These are phyloP conservation scores for Chaetomium strumarium DNA, from an alignment of 2,329 filamentous ascomycete genomes.

Conservation along the genomic window DNA sequence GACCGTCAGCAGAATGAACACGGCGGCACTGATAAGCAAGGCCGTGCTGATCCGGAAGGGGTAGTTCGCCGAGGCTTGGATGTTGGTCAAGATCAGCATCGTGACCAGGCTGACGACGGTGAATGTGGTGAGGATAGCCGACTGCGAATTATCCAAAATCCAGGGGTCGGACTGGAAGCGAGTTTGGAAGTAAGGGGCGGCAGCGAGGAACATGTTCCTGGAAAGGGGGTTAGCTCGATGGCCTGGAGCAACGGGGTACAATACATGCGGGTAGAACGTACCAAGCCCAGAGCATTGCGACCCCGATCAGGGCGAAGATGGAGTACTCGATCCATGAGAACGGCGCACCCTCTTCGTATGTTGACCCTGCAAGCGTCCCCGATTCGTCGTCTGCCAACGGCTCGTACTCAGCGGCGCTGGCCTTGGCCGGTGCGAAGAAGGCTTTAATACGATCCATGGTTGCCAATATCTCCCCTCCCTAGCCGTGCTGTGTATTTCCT, in stretches of 20 bases:
- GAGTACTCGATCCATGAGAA: conserved; percentile 86
- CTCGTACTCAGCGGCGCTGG: conserved; percentile 25
- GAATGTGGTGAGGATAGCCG: conserved; percentile 79
- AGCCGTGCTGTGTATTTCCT: neutral
- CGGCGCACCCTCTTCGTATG: conserved; percentile 36
- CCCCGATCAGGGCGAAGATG: conserved; percentile 77
- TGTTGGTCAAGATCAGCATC: conserved; percentile 70
- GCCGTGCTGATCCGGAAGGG: conserved; percentile 76
- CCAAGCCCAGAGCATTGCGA: conserved; percentile 98
- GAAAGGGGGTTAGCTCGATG: neutral
- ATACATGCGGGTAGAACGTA: conserved; percentile 40
- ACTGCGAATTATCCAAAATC: conserved; percentile 79
- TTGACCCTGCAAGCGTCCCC: conserved; percentile 26
- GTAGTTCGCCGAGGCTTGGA: conserved; percentile 81
- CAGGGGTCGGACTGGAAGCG: conserved; percentile 68
- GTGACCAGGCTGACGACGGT: conserved; percentile 74
- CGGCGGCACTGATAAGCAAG: conserved; percentile 67
- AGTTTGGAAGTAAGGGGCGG: conserved; percentile 83
- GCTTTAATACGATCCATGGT: conserved; percentile 37
- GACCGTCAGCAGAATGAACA: conserved; percentile 72
- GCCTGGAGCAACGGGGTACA: neutral
- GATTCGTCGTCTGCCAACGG: conserved; percentile 28
- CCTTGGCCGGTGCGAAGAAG: conserved; percentile 29
- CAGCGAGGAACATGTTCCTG: conserved; percentile 98
- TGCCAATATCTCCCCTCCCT: neutral